Percentiles rank a stretch among this genome's conserved stretches.
Evolutionary conservation across 176 grass and related monocot species (phyloP).

Genomic region (Elymus sibiricus): DNA sequence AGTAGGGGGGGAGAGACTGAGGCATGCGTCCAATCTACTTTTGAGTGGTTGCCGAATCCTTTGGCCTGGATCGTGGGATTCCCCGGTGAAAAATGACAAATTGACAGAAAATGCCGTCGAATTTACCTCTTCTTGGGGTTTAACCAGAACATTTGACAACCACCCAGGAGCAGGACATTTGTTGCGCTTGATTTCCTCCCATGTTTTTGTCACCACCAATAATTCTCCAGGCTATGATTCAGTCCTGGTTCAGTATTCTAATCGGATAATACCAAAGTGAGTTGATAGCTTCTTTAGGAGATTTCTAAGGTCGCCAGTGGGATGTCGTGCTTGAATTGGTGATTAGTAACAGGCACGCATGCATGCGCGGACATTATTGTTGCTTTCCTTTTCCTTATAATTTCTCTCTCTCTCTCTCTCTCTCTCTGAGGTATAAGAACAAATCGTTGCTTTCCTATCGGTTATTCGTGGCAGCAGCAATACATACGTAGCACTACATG

Average conservation of each 20-base stretch:
- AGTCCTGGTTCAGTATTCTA: background rate
- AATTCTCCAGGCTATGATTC: slow-evolving; percentile 7
- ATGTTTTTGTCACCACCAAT: background rate
- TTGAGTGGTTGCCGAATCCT: slow-evolving; percentile 23
- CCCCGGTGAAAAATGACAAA: background rate
- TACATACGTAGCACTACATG: background rate
- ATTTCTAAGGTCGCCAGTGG: slow-evolving; percentile 8
- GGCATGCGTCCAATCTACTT: slow-evolving; percentile 25
- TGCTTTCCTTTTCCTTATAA: slow-evolving; percentile 7
- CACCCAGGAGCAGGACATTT: background rate
- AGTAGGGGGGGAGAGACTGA: background rate
- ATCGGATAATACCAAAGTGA: slow-evolving; percentile 17
- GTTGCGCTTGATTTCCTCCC: background rate
- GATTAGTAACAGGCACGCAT: slow-evolving; percentile 28
- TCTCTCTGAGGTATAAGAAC: background rate
- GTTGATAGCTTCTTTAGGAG: background rate
- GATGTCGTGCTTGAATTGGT: slow-evolving; percentile 38
- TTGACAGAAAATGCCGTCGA: background rate
- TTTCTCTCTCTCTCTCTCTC: too few relatives aligned
- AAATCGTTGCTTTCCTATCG: slow-evolving; percentile 32
- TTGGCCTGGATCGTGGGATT: slow-evolving; percentile 5
- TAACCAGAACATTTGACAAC: background rate
- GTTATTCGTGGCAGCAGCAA: slow-evolving; percentile 12
- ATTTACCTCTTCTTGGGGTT: background rate
- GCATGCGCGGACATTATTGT: slow-evolving; percentile 10